These are phyloP conservation scores for Trypanosoma congolense DNA, from an alignment of 208 protist genomes.

Conservation along the genomic window DNA sequence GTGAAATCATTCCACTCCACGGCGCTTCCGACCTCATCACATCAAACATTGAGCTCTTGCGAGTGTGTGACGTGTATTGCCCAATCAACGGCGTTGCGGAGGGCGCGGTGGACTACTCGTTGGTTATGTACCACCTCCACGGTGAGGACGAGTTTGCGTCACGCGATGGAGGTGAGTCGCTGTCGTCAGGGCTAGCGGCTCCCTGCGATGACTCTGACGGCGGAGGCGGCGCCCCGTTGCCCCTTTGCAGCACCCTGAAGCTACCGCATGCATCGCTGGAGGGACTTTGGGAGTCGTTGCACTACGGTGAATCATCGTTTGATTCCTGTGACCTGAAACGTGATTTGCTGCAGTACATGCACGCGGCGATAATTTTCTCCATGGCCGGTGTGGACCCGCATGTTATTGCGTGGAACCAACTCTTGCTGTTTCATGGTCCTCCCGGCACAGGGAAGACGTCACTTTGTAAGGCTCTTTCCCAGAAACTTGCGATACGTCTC, in stretches of 20 bases:
- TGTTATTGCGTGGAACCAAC: conserved; percentile 71
- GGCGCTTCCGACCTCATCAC: conserved; percentile 18
- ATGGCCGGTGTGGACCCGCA: conserved; percentile 70
- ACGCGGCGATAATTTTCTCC: conserved; percentile 85
- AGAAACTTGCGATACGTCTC: conserved; percentile 78
- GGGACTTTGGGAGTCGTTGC: conserved; percentile 84
- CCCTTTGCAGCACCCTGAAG: conserved; percentile 41
- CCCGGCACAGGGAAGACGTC: conserved; percentile 95
- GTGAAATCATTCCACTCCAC: conserved; percentile 27
- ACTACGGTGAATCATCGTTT: conserved; percentile 59
- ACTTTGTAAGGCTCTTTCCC: conserved; percentile 79
- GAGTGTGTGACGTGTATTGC: conserved; percentile 54
- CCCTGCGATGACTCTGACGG: conserved; percentile 2
- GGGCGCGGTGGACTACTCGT: conserved; percentile 11
- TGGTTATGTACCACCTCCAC: conserved; percentile 21
- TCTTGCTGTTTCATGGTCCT: conserved; percentile 88
- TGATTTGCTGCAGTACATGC: conserved; percentile 88
- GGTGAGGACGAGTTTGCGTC: conserved; percentile 1
- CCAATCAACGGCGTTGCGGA: conserved; percentile 9
- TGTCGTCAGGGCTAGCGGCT: background rate
- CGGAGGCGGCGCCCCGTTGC: conserved; percentile 16
- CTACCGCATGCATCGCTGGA: conserved; percentile 73
- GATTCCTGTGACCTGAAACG: conserved; percentile 73
- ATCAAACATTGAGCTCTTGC: conserved; percentile 26
- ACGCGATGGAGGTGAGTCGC: background rate